Evolutionary conservation across 495 filamentous ascomycete species (phyloP).

Genomic region (Tuber microsphaerosporum): DNA sequence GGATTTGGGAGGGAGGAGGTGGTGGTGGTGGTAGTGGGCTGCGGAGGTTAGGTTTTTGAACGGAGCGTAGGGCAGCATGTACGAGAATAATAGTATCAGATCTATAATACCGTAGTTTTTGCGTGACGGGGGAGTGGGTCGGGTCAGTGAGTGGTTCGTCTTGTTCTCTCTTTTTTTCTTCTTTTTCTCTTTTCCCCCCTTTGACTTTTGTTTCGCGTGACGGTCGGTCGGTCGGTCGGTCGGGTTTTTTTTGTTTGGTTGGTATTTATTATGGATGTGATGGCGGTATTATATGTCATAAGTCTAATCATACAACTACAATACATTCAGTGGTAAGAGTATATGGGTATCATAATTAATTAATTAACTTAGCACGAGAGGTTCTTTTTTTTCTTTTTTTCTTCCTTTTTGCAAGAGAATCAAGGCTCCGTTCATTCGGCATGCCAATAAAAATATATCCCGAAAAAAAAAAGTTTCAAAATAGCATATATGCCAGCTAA

Average conservation of each 20-base stretch:
- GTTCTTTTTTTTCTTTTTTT: too few species aligned
- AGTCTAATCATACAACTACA: neutral
- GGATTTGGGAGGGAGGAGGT: neutral
- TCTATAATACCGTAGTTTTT: neutral
- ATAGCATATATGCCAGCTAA: too few species aligned
- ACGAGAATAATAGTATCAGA: neutral
- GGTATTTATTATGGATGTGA: neutral
- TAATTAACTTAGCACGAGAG: neutral
- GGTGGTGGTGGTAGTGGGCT: neutral
- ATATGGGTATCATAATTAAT: too few species aligned
- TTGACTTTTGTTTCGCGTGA: neutral
- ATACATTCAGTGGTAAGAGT: neutral
- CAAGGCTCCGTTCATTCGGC: too few species aligned
- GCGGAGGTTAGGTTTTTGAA: neutral
- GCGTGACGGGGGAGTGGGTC: neutral
- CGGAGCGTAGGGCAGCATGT: neutral
- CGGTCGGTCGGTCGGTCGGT: too few species aligned
- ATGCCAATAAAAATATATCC: too few species aligned
- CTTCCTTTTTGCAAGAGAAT: too few species aligned
- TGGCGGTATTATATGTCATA: neutral
- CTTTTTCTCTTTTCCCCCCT: neutral
- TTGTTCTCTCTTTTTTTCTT: neutral
- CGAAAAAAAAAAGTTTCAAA: too few species aligned
- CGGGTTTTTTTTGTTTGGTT: neutral
- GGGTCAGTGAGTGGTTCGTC: neutral